Conservation (phyloP, 2,329 filamentous ascomycete species). For the Monascus ruber region DNA sequence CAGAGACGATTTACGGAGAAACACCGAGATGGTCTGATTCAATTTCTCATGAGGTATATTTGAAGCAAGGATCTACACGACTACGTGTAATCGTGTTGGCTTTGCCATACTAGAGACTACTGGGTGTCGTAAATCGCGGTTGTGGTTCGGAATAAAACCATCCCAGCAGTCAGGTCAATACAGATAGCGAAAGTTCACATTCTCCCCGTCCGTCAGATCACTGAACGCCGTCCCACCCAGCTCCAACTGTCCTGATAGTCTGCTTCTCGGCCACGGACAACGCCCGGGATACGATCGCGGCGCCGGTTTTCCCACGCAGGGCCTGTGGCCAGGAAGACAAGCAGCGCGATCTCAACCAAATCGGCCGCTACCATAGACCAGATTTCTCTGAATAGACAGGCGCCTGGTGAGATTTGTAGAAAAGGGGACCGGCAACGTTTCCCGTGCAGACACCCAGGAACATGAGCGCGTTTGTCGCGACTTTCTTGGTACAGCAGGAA, state of each 20-base stretch:
- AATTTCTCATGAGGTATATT: too few species aligned
- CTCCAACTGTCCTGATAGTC: slow-evolving; percentile 29
- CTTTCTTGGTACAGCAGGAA: slow-evolving; percentile 48
- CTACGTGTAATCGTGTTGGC: too few species aligned
- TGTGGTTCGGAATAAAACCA: too few species aligned
- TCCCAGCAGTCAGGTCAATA: too few species aligned
- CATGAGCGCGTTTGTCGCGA: slow-evolving; percentile 51
- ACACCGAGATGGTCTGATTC: too few species aligned
- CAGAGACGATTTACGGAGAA: too few species aligned
- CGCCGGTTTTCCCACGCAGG: slow-evolving; percentile 40
- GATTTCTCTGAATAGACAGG: slow-evolving; percentile 34
- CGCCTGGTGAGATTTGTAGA: slow-evolving; percentile 46
- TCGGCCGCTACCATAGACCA: slow-evolving; percentile 48
- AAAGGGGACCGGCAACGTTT: slow-evolving; percentile 53
- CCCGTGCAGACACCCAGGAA: slow-evolving; percentile 51
- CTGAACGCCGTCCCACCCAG: slow-evolving; percentile 41
- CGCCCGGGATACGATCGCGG: slow-evolving; percentile 30
- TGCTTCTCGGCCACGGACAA: too few species aligned
- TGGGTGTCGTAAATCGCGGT: too few species aligned
- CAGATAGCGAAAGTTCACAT: slow-evolving; percentile 25
- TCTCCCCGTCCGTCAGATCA: slow-evolving; percentile 45
- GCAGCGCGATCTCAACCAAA: slow-evolving; percentile 39
- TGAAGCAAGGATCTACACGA: too few species aligned
- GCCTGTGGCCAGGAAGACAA: slow-evolving; percentile 35
- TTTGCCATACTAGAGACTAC: too few species aligned